phyloP scores from a whole-genome alignment of 345 rosid genomes.

The Jatropha curcas region DNA sequence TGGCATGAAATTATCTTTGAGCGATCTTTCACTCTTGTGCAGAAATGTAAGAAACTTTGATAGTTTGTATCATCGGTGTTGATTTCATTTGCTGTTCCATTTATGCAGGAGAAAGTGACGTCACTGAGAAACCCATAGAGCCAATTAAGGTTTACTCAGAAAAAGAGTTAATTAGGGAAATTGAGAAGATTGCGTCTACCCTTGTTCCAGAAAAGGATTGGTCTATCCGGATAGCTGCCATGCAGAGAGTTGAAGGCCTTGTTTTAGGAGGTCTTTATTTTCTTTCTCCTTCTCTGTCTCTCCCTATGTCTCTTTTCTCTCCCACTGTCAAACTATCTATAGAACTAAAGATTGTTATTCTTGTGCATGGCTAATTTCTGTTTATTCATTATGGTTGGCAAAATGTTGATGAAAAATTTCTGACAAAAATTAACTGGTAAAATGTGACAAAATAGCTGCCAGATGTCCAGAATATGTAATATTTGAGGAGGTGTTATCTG shows the following conservation, averaged over 20 bases:
- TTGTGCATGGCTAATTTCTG: neutral
- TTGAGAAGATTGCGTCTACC: slow-evolving; percentile 82
- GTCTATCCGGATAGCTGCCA: slow-evolving; percentile 95
- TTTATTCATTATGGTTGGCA: neutral
- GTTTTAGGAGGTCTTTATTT: slow-evolving; percentile 78
- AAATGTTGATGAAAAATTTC: neutral
- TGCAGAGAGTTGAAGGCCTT: slow-evolving; percentile 98
- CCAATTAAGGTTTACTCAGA: slow-evolving; percentile 90
- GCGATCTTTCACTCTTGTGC: neutral
- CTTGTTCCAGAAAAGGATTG: slow-evolving; percentile 99
- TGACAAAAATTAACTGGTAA: neutral
- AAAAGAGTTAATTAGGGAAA: slow-evolving; percentile 87
- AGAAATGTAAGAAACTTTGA: neutral
- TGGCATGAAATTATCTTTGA: neutral
- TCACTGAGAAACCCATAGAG: slow-evolving; percentile 76
- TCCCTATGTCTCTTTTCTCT: neutral
- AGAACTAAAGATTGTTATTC: neutral
- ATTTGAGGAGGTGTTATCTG: neutral
- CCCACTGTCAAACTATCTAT: neutral
- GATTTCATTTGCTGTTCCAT: slow-evolving; percentile 18
- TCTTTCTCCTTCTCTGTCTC: neutral
- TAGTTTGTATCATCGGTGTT: slow-evolving; percentile 10
- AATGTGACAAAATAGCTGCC: neutral
- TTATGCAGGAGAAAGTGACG: slow-evolving; percentile 69
- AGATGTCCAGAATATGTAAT: neutral